Evolutionary conservation across 495 filamentous ascomycete genomes (phyloP), one percentile per base, ranked within the genome.

Genomic region (Aspergillus saccharolyticus): DNA sequence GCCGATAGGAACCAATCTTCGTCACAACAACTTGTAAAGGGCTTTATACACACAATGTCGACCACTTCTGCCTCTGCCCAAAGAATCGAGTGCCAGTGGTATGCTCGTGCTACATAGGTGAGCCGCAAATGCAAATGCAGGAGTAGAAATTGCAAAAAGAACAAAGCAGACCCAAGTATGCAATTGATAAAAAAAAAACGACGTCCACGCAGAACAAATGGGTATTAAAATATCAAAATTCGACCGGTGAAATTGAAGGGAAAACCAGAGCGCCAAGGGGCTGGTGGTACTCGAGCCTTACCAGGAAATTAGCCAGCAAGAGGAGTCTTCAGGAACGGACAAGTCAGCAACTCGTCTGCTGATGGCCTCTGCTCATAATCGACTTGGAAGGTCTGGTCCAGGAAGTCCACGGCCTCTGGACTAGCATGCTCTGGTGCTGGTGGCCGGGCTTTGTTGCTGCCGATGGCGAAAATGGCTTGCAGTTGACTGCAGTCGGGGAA

Each of bases 381-480:
- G 64, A 96, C 83, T 77, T 96, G 90, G 70, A 98, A 98, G 2
- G 94, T 97, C 78, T 88, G 83, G 54, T 80, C 81, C 62, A 97
- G 77, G 74, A 98, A 98, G 52, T 81, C 83, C 60, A 83, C 80
- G n/a, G 89, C 93, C 65, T 97, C 93, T 39, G 82, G 81, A 61
- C 89, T 91, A 10, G 90, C 89, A 69, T 88, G 84, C 9, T 91
- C 87, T 3, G 94, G 94, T 47, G 96, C 87, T n/a, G 88, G 91
- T 1, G 94, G 94, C 39, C 89, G 85, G 22, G 90, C 93, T 69
- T 89, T 86, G 55, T 86, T 84, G 59, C 85, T 89, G 25, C 94
- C 94, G 66, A 99, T 97, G 73, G 96, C 94, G 77, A 97, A 99
- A 70, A 99, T 99, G 47, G 94, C 94, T 68, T 97, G 94, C 60